Evolutionary conservation across 208 protist genomes (phyloP).

Genomic region (Leishmania lainsoni): DNA sequence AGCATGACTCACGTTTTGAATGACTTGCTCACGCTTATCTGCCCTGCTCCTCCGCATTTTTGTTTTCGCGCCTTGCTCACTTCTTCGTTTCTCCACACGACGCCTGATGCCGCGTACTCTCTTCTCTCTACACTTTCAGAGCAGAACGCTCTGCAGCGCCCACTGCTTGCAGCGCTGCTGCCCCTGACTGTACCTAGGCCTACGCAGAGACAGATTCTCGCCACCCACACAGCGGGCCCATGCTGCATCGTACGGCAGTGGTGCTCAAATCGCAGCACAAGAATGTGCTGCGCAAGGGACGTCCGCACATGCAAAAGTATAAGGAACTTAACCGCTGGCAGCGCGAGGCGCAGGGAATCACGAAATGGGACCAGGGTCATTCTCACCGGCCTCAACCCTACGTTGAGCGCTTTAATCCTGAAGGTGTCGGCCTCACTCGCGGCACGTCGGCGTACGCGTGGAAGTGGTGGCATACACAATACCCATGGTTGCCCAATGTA

Average conservation of each 20-base stretch:
- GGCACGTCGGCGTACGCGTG: slow-evolving; percentile 80
- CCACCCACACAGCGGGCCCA: neutral
- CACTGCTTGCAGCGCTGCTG: neutral
- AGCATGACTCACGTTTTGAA: neutral
- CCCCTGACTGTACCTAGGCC: neutral
- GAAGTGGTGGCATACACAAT: slow-evolving; percentile 93
- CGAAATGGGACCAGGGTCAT: slow-evolving; percentile 88
- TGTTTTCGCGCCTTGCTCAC: neutral
- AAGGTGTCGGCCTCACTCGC: slow-evolving; percentile 81
- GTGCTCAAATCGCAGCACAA: slow-evolving; percentile 77
- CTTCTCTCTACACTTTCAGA: neutral
- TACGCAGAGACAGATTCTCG: too few species aligned
- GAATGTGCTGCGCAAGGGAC: slow-evolving; percentile 77
- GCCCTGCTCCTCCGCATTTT: neutral
- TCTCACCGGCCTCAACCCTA: slow-evolving; percentile 82
- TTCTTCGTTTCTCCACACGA: neutral
- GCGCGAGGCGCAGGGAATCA: slow-evolving; percentile 89
- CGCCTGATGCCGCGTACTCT: neutral
- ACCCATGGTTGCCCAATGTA: slow-evolving; percentile 90
- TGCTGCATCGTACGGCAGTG: slow-evolving; percentile 43
- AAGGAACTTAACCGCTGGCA: slow-evolving; percentile 90
- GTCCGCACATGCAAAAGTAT: slow-evolving; percentile 89
- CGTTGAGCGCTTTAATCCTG: slow-evolving; percentile 89
- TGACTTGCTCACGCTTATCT: neutral
- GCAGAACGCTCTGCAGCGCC: neutral